phyloP scores from a whole-genome alignment of 2,329 filamentous ascomycete genomes.

The Cryphonectria carpinicola region DNA sequence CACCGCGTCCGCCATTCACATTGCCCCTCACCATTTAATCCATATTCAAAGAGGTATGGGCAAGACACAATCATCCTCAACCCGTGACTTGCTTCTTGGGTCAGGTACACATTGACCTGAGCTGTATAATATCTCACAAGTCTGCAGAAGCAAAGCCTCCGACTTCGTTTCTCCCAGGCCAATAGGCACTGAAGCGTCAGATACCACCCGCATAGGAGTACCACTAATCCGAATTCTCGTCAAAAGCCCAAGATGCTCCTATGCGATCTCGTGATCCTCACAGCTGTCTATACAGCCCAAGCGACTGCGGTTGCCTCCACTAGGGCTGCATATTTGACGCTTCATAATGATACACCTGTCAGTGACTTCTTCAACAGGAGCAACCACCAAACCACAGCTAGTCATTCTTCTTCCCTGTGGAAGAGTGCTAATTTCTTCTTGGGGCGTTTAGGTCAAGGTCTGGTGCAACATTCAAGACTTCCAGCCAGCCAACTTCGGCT shows the following conservation, averaged over 20 bases:
- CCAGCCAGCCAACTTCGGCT: constrained; percentile 7
- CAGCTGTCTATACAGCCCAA: background rate
- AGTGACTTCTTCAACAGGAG: background rate
- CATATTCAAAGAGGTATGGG: background rate
- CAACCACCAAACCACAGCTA: background rate
- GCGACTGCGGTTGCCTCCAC: background rate
- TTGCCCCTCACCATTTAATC: background rate
- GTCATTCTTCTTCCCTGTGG: background rate
- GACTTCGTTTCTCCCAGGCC: background rate
- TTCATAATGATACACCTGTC: background rate
- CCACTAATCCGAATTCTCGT: background rate
- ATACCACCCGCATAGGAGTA: background rate
- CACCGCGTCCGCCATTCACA: background rate
- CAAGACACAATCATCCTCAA: background rate
- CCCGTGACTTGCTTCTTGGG: background rate
- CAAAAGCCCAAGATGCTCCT: background rate
- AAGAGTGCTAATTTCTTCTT: background rate
- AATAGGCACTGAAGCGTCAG: background rate
- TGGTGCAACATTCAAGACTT: constrained; percentile 6
- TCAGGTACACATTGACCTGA: background rate
- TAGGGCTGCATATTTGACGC: background rate
- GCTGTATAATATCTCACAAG: background rate
- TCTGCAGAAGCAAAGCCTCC: background rate
- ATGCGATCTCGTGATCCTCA: background rate
- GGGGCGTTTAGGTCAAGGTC: background rate